Conservation (phyloP, 2,329 filamentous ascomycete genomes). For the Paraphoma sp. region DNA sequence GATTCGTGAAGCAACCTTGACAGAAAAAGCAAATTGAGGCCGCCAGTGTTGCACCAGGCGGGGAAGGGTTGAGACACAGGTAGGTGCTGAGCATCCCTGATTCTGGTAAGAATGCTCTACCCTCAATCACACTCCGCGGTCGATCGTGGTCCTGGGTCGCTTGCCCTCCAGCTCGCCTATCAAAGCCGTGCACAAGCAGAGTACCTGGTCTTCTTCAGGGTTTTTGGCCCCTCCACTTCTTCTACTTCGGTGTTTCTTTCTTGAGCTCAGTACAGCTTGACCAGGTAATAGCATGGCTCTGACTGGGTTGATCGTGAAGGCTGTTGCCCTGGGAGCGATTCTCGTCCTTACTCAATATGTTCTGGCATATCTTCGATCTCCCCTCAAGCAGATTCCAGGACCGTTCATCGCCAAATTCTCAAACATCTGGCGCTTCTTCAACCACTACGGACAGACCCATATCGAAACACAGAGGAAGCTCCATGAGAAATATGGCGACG, state of each 20-base stretch:
- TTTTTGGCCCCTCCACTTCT: conserved; percentile 1
- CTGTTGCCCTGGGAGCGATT: conserved; percentile 16
- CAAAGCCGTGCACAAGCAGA: not conserved
- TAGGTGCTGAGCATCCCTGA: no score
- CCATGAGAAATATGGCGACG: conserved; percentile 37
- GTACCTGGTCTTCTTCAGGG: not conserved
- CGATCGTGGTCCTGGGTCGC: no score
- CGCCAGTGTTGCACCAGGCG: not conserved
- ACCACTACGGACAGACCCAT: conserved; percentile 36
- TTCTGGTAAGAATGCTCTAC: no score
- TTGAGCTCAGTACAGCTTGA: conserved; percentile 8
- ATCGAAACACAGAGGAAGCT: conserved; percentile 38
- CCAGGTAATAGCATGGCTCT: conserved; percentile 19
- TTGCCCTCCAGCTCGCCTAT: no score
- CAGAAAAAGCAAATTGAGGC: not conserved
- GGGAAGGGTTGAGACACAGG: no score
- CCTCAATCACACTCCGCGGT: no score
- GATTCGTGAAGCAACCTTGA: not conserved
- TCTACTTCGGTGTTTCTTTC: not conserved
- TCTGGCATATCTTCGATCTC: conserved; percentile 33
- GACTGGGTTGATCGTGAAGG: conserved; percentile 18
- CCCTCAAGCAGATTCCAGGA: conserved; percentile 40
- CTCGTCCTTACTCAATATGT: conserved; percentile 25
- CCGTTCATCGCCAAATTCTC: conserved; percentile 43
- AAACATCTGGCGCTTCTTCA: conserved; percentile 38